phyloP scores from a whole-genome alignment of 2,329 filamentous ascomycete genomes.

The Apiospora saccharicola region DNA sequence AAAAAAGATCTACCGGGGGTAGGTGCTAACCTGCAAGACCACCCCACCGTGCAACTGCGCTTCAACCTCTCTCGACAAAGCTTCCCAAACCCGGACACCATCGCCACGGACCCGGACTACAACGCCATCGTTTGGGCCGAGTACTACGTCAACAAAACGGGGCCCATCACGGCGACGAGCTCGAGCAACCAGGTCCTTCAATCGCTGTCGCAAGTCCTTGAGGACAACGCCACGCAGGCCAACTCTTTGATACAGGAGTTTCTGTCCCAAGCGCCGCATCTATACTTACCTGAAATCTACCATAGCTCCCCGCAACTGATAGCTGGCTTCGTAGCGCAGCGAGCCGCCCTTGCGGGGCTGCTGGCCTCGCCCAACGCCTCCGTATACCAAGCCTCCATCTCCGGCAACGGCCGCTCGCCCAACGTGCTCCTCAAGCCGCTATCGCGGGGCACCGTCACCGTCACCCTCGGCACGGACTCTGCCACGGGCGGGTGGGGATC shows the following conservation, averaged over 20 bases:
- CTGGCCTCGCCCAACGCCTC: background rate
- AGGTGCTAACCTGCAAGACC: conserved; percentile 36
- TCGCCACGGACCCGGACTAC: conserved; percentile 31
- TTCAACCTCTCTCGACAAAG: conserved; percentile 25
- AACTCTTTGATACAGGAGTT: background rate
- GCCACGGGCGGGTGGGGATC: no score
- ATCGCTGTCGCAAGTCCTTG: background rate
- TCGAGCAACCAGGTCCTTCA: background rate
- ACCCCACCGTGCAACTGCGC: conserved; percentile 29
- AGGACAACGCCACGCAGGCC: background rate
- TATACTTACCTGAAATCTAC: background rate
- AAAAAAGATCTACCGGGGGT: conserved; percentile 30
- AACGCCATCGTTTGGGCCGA: conserved; percentile 32
- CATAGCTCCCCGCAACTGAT: background rate
- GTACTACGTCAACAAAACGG: background rate
- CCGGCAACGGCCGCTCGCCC: background rate
- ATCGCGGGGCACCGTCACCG: background rate
- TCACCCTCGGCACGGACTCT: background rate
- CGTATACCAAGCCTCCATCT: background rate
- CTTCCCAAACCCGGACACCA: conserved; percentile 25
- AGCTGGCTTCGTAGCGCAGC: background rate
- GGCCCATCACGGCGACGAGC: background rate
- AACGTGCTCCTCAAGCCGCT: background rate
- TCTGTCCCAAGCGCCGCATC: background rate
- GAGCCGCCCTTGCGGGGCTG: background rate